A percentile compares a stretch with the other conserved stretches of the same genome.
phyloP scores from a whole-genome alignment of 139 green algal genomes.

The Chlamydomonas applanata region DNA sequence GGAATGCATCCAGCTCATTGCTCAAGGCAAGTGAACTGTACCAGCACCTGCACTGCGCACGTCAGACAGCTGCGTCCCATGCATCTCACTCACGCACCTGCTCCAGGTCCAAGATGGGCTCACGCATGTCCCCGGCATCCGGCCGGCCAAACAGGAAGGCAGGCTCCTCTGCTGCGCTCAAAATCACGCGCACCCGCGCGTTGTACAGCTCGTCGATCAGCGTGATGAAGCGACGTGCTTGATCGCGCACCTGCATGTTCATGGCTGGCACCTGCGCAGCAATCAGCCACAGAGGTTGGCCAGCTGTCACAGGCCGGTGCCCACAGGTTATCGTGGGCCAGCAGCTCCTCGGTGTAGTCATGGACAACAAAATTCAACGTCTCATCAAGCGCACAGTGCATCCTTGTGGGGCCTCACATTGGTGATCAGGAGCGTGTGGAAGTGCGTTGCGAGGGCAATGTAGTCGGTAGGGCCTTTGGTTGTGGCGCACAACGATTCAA shows the following conservation, averaged over 20 bases:
- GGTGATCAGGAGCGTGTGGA: conserved; percentile 76
- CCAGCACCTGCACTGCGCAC: too few relatives aligned
- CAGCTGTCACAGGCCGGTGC: too few relatives aligned
- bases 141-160: conserved; percentile 67
- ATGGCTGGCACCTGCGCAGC: conserved; percentile 66
- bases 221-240: conserved; percentile 87
- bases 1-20: too few relatives aligned
- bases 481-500: conserved; percentile 62
- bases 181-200: conserved; percentile 27
- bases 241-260: conserved; percentile 69
- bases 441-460: conserved; percentile 66
- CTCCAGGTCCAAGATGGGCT: conserved; percentile 75
- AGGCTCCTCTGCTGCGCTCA: conserved; percentile 40
- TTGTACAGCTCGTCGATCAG: conserved; percentile 85
- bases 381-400: too few relatives aligned
- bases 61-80: too few relatives aligned
- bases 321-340: too few relatives aligned
- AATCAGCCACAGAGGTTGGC: too few relatives aligned
- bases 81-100: background rate
- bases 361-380: too few relatives aligned
- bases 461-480: conserved; percentile 77
- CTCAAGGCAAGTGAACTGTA: too few relatives aligned
- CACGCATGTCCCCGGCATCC: conserved; percentile 5
- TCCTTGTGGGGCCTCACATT: conserved; percentile 8
- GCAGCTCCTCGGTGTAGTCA: too few relatives aligned